These are phyloP conservation scores for Fonsecaea monophora DNA, from an alignment of 2,329 filamentous ascomycete species.

Conservation along the genomic window DNA sequence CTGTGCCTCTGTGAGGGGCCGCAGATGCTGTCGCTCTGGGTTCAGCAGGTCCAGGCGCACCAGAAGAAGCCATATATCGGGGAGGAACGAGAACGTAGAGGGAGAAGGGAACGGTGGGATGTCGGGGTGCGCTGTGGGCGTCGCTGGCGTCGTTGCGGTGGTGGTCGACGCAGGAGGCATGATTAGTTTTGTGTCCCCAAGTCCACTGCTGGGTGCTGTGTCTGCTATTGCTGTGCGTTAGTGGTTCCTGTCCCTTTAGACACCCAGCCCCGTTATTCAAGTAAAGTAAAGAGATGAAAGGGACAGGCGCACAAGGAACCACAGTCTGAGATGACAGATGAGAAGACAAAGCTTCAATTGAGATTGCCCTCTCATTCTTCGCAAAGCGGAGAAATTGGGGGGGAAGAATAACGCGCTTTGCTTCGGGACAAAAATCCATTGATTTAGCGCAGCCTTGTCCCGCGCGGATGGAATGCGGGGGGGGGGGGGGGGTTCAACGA, in stretches of 20 bases:
- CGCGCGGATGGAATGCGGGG: neutral
- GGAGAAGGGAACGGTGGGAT: slow-evolving; percentile 69
- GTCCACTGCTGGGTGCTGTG: neutral
- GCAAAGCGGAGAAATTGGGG: too few relatives aligned
- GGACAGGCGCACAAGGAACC: too few relatives aligned
- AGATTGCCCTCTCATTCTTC: too few relatives aligned
- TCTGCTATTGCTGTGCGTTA: neutral
- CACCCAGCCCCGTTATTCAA: neutral
- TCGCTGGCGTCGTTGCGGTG: neutral
- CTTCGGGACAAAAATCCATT: neutral
- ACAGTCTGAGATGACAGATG: too few relatives aligned
- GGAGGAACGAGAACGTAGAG: slow-evolving; percentile 83
- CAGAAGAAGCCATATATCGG: slow-evolving; percentile 79
- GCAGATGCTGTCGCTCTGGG: slow-evolving; percentile 49
- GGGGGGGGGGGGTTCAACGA: neutral
- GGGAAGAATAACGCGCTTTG: too few relatives aligned
- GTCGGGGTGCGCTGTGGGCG: slow-evolving; percentile 30
- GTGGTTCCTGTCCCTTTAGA: neutral
- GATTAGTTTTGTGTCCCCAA: neutral
- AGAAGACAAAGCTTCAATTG: too few relatives aligned
- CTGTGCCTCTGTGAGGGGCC: slow-evolving; percentile 24
- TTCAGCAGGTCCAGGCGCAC: slow-evolving; percentile 62
- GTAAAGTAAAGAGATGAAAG: neutral
- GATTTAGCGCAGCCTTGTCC: neutral
- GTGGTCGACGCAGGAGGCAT: neutral